These are phyloP conservation scores for Pezicula radicicola DNA, from an alignment of 2,329 filamentous ascomycete genomes.

Conservation along the genomic window DNA sequence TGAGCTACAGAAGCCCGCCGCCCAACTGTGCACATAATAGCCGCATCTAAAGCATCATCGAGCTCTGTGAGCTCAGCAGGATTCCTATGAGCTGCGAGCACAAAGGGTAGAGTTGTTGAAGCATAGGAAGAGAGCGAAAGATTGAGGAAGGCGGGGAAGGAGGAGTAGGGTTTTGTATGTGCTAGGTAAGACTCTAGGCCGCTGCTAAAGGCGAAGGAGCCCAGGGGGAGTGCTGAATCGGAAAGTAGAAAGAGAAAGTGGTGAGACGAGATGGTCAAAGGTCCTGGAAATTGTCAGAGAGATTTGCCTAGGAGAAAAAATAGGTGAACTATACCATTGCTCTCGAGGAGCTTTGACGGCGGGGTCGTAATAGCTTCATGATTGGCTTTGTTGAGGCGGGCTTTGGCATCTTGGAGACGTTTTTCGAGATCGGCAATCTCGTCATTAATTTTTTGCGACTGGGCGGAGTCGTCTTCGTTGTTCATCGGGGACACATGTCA, in stretches of 20 bases:
- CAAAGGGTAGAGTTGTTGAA: slow-evolving; percentile 70
- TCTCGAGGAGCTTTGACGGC: slow-evolving; percentile 12
- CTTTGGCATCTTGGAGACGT: slow-evolving; percentile 36
- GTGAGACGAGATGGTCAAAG: slow-evolving; percentile 18
- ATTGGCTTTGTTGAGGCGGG: slow-evolving; percentile 36
- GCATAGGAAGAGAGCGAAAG: slow-evolving; percentile 70
- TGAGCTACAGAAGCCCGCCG: slow-evolving; percentile 73
- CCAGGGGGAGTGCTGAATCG: slow-evolving; percentile 77
- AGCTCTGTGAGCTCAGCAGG: slow-evolving; percentile 50
- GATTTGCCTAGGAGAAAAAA: neutral
- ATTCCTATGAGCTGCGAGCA: slow-evolving; percentile 62
- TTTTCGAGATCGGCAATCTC: slow-evolving; percentile 59
- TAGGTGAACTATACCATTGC: slow-evolving; percentile 11
- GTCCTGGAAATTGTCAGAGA: slow-evolving; percentile 13
- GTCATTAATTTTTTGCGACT: slow-evolving; percentile 33
- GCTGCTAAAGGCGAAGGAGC: slow-evolving; percentile 84
- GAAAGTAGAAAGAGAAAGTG: slow-evolving; percentile 76
- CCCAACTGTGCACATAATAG: slow-evolving; percentile 75
- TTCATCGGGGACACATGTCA: slow-evolving; percentile 20
- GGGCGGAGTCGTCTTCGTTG: slow-evolving; percentile 14
- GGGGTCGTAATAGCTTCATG: slow-evolving; percentile 17
- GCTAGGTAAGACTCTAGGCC: slow-evolving; percentile 80
- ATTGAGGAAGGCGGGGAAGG: slow-evolving; percentile 65
- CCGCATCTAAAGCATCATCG: slow-evolving; percentile 75
- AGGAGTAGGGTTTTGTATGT: slow-evolving; percentile 49